Evolutionary conservation across 768 basidiomycete genomes (phyloP).

Genomic region (Boletus barrowsii): DNA sequence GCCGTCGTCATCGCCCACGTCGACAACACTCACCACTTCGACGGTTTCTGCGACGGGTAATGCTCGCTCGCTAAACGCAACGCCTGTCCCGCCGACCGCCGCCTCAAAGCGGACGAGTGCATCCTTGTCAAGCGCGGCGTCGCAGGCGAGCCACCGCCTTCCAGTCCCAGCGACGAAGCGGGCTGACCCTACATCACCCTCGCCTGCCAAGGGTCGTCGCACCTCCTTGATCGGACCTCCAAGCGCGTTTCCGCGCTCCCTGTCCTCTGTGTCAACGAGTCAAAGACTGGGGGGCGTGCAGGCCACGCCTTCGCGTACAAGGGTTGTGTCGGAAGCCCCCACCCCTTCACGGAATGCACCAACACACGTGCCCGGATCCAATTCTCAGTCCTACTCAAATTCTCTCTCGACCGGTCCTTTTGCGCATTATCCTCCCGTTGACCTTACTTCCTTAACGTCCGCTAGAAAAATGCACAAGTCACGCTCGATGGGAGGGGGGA

Average conservation of each 20-base stretch:
- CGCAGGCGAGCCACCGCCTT: constrained; percentile 34
- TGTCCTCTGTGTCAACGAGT: constrained; percentile 17
- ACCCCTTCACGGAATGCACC: constrained; percentile 25
- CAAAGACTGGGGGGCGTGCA: constrained; percentile 22
- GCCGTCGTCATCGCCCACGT: constrained; percentile 26
- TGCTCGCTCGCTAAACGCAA: constrained; percentile 49
- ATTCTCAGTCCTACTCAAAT: constrained; percentile 25
- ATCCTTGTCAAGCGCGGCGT: constrained; percentile 38
- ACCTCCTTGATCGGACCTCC: constrained; percentile 29
- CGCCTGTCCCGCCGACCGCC: constrained; percentile 41
- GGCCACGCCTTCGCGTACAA: constrained; percentile 38
- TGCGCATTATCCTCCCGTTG: constrained; percentile 34
- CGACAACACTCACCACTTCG: constrained; percentile 24
- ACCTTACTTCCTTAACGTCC: constrained; percentile 41
- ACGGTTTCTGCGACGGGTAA: constrained; percentile 20
- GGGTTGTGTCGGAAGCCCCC: constrained; percentile 44
- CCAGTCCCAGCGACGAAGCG: constrained; percentile 37
- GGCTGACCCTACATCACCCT: constrained; percentile 25
- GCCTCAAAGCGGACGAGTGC: constrained; percentile 37
- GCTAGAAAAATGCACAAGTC: constrained; percentile 27
- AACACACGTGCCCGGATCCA: constrained; percentile 17
- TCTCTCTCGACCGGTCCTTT: constrained; percentile 22
- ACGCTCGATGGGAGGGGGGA: constrained; percentile 22
- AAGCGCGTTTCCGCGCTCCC: constrained; percentile 22
- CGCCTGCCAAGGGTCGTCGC: constrained; percentile 27